Base-by-base conservation (phyloP, 257 asterid genomes). In the Solanum gracilifrons region DNA sequence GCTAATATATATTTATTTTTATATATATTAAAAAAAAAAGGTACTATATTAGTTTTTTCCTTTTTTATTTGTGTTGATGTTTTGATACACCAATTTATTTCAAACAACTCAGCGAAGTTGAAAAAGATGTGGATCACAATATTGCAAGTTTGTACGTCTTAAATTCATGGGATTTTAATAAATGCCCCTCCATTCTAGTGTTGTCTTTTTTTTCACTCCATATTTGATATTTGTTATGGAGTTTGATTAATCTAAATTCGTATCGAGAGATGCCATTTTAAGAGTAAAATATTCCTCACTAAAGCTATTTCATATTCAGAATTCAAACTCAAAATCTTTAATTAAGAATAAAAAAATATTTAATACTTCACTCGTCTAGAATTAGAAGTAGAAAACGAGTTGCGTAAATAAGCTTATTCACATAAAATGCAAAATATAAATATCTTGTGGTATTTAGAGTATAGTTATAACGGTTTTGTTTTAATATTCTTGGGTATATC, bases 181-280 rank as follows among this genome's bases (percentile, higher is more conserved):
- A 79, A 79, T 41, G 84, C n/a, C 16, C 13, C 36, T 79, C 36
- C 51, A 76, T 39, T 39, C 32, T 37, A 37, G 13, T 39, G 62
- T 16, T 43, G 51, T 0, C 21, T 1, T 0, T 29, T 69, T 29
- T 13, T 6, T 1, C 1, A 0, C 1, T 0, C 7, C 1, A 46
- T 7, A 2, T 64, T n/a, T n/a, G 3, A 55, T 55, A 16, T 18
- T n/a, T 64, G 5, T 64, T 10, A 48, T 64, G 1, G 0, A 64
- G 16, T n/a, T 1, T 10, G 7, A n/a, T 25, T 25, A 2, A 64
- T n/a, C 0, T 64, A 0, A 18, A 64, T n/a, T 64, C 0, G 7
- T 62, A 8, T 9, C 0, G 4, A 60, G 3, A 8, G 5, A 8
- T 5, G 11, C 8, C 1, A 2, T 9, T 23, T 60, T 60, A 3